Conservation (phyloP, 2,329 filamentous ascomycete genomes). For the Fusarium austroafricanum region DNA sequence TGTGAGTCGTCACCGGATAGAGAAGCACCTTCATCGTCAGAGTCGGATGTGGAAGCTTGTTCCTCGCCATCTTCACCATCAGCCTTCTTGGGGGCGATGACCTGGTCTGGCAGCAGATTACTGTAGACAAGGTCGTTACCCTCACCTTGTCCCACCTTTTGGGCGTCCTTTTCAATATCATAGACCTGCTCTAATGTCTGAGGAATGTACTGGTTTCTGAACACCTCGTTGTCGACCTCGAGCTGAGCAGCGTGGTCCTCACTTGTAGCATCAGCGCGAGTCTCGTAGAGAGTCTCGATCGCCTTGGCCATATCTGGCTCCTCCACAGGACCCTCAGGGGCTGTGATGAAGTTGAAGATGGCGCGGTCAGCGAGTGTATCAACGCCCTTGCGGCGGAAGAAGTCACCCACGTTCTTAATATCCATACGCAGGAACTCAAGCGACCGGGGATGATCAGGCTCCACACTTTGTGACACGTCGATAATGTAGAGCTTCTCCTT, state of each 20-base stretch:
- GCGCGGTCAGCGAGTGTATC: slow-evolving; percentile 81
- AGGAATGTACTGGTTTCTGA: slow-evolving; percentile 95
- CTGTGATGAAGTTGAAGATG: slow-evolving; percentile 87
- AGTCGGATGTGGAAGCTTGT: slow-evolving; percentile 53
- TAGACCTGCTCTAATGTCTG: slow-evolving; percentile 97
- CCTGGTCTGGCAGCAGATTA: slow-evolving; percentile 80
- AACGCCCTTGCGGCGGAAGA: slow-evolving; percentile 88
- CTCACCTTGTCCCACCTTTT: slow-evolving; percentile 78
- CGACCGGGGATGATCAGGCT: slow-evolving; percentile 93
- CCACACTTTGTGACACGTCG: slow-evolving; percentile 96
- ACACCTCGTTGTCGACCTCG: slow-evolving; percentile 90
- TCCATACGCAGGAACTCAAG: slow-evolving; percentile 98
- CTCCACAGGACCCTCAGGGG: slow-evolving; percentile 68
- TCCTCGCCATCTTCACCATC: slow-evolving; percentile 54
- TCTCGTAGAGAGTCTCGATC: slow-evolving; percentile 75
- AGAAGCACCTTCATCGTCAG: slow-evolving; percentile 62
- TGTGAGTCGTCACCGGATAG: slow-evolving; percentile 58
- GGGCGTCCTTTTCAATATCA: slow-evolving; percentile 91
- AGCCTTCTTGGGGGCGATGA: slow-evolving; percentile 56
- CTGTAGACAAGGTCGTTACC: slow-evolving; percentile 85
- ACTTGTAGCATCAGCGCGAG: slow-evolving; percentile 61
- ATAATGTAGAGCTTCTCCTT: slow-evolving; percentile 88
- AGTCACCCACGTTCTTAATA: slow-evolving; percentile 95
- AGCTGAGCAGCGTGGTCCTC: slow-evolving; percentile 67
- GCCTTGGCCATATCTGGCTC: slow-evolving; percentile 69